Conservation (phyloP, 768 basidiomycete genomes). For the Terana coerulea region DNA sequence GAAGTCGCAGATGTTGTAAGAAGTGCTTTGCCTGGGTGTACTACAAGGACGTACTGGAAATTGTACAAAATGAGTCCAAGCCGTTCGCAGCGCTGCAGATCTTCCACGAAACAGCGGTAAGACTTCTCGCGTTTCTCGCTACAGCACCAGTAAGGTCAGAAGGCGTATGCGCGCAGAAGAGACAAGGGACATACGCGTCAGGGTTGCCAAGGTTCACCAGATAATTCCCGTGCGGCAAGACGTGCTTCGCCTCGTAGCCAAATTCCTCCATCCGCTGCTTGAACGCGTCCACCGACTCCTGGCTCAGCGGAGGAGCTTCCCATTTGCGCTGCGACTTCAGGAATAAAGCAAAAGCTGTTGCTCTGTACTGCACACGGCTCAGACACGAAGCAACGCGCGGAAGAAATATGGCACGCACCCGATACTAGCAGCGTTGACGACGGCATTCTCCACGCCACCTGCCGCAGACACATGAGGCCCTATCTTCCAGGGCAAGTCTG, state of each 20-base stretch:
- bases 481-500: constrained; percentile 54
- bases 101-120: constrained; percentile 80
- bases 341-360: constrained; percentile 82
- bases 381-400: neutral
- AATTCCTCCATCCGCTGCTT: constrained; percentile 56
- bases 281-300: constrained; percentile 52
- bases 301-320: constrained; percentile 57
- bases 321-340: constrained; percentile 84
- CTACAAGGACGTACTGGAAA: constrained; percentile 65
- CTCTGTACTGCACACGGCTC: constrained; percentile 36
- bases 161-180: neutral
- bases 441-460: constrained; percentile 73
- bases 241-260: constrained; percentile 55
- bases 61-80: constrained; percentile 76
- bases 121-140: constrained; percentile 69
- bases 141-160: neutral
- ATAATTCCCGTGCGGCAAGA: constrained; percentile 84
- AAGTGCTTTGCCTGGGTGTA: neutral
- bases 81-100: constrained; percentile 71
- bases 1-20: neutral
- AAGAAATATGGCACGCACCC: constrained; percentile 39
- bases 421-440: constrained; percentile 66
- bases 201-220: constrained; percentile 84
- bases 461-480: constrained; percentile 84
- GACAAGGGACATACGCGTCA: constrained; percentile 47